Evolutionary conservation across 2,329 filamentous ascomycete species (phyloP).

Genomic region (Scedosporium apiospermum): DNA sequence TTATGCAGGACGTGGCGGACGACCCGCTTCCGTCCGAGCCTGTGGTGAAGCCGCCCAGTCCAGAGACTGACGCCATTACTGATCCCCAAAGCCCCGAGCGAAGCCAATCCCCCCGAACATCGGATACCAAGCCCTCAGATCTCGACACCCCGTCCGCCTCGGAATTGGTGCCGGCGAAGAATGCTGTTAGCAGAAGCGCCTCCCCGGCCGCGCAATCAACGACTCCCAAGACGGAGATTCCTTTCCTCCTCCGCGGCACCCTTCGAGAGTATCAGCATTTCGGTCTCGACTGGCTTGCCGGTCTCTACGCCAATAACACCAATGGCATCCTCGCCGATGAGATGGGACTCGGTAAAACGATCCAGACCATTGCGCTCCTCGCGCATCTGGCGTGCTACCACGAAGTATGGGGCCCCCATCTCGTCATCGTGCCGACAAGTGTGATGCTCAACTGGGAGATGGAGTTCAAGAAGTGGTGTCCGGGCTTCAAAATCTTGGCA

Average conservation of each 20-base stretch:
- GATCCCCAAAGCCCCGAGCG: constrained; percentile 32
- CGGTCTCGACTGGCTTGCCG: constrained; percentile 94
- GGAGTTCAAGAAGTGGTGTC: constrained; percentile 99
- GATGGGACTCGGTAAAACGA: constrained; percentile 97
- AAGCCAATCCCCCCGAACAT: constrained; percentile 37
- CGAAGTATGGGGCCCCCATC: constrained; percentile 88
- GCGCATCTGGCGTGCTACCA: constrained; percentile 87
- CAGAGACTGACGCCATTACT: constrained; percentile 33
- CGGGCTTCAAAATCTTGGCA: constrained; percentile 93
- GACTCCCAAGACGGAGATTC: constrained; percentile 58
- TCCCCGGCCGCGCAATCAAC: constrained; percentile 20
- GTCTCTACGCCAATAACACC: constrained; percentile 82
- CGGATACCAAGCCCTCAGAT: constrained; percentile 43
- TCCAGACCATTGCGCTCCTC: constrained; percentile 90
- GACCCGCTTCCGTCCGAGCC: constrained; percentile 13
- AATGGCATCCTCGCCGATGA: constrained; percentile 97
- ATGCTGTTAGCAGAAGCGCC: constrained; percentile 17
- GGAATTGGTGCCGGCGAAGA: constrained; percentile 21
- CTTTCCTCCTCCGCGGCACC: constrained; percentile 75
- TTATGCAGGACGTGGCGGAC: constrained; percentile 28
- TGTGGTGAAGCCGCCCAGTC: constrained; percentile 20
- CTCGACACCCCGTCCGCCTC: constrained; percentile 30
- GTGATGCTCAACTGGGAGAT: constrained; percentile 99
- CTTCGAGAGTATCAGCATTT: constrained; percentile 94
- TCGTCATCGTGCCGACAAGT: constrained; percentile 93